These are phyloP conservation scores for Fusarium protoensiforme DNA, from an alignment of 2,329 filamentous ascomycete species.

Conservation along the genomic window DNA sequence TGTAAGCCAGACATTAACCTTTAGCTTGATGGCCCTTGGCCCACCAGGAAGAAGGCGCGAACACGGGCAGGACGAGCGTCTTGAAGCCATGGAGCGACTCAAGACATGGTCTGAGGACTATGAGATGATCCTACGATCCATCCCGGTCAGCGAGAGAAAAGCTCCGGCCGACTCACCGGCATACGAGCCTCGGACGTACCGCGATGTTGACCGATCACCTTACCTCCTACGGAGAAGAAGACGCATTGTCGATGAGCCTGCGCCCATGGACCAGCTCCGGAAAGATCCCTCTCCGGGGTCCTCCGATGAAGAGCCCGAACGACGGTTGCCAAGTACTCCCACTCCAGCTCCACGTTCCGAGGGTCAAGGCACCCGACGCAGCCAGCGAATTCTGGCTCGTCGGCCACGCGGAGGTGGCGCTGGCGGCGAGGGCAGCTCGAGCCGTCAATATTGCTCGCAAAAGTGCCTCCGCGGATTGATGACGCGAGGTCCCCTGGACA, in stretches of 20 bases:
- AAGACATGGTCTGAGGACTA: constrained; percentile 4
- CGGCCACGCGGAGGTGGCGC: background rate
- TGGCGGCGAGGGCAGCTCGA: background rate
- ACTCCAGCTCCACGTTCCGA: constrained; percentile 5
- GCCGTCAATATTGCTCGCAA: constrained; percentile 14
- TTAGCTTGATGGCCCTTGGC: constrained; percentile 12
- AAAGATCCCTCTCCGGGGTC: background rate
- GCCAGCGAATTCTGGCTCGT: constrained; percentile 9
- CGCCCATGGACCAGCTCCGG: background rate
- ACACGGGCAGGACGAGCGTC: constrained; percentile 11
- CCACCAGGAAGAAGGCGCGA: background rate
- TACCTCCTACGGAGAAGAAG: constrained; percentile 40
- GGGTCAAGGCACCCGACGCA: constrained; percentile 28
- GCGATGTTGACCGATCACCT: constrained; percentile 10
- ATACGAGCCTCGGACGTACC: constrained; percentile 12
- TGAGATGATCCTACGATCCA: background rate
- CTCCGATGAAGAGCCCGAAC: constrained; percentile 3
- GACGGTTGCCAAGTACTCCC: background rate
- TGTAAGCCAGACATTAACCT: constrained; percentile 7
- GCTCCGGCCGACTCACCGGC: background rate
- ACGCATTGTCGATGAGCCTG: constrained; percentile 20
- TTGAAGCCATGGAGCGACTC: background rate
- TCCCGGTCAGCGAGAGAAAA: background rate
- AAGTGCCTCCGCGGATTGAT: constrained; percentile 9
- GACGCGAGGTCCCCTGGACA: constrained; percentile 2